Percentiles rank a stretch among this genome's conserved stretches.
phyloP scores from a whole-genome alignment of 2,329 filamentous ascomycete species.

The Pseudocercospora cruenta region DNA sequence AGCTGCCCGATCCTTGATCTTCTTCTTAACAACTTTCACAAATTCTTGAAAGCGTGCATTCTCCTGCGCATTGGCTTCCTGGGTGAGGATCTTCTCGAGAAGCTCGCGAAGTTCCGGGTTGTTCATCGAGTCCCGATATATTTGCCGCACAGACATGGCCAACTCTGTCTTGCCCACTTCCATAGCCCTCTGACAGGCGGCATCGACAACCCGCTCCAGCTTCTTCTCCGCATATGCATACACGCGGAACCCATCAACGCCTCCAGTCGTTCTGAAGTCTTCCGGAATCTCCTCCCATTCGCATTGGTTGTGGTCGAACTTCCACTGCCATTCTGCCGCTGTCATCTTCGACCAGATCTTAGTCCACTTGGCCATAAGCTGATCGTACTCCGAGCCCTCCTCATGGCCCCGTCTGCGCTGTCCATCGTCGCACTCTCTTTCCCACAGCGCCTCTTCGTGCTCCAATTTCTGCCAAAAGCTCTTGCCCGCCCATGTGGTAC shows the following conservation, averaged over 20 bases:
- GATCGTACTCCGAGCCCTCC: slow-evolving; percentile 25
- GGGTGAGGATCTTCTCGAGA: slow-evolving; percentile 46
- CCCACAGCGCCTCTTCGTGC: slow-evolving; percentile 24
- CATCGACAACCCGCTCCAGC: slow-evolving; percentile 40
- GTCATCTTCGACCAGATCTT: slow-evolving; percentile 22
- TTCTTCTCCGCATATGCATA: slow-evolving; percentile 23
- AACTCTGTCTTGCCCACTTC: slow-evolving; percentile 39
- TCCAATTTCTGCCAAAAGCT: slow-evolving; percentile 22
- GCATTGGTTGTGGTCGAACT: slow-evolving; percentile 20
- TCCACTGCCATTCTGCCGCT: slow-evolving; percentile 26
- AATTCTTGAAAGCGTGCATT: slow-evolving; percentile 43
- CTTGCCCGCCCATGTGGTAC: slow-evolving; percentile 18
- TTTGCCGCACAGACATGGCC: slow-evolving; percentile 43
- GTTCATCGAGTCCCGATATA: slow-evolving; percentile 44
- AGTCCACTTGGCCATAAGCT: slow-evolving; percentile 24
- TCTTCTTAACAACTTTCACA: slow-evolving; percentile 46
- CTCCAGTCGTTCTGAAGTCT: not conserved
- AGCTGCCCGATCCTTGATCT: slow-evolving; percentile 30
- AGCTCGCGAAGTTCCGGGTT: slow-evolving; percentile 43
- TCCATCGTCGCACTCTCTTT: slow-evolving; percentile 17
- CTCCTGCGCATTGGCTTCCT: slow-evolving; percentile 44
- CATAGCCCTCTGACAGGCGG: slow-evolving; percentile 44
- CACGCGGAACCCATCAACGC: not conserved
- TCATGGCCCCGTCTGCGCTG: slow-evolving; percentile 26
- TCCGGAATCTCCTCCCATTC: slow-evolving; percentile 18